Percentiles rank a stretch among this genome's conserved stretches.
Conservation (phyloP, 164 flowering plant species). For the Saururus chinensis region DNA sequence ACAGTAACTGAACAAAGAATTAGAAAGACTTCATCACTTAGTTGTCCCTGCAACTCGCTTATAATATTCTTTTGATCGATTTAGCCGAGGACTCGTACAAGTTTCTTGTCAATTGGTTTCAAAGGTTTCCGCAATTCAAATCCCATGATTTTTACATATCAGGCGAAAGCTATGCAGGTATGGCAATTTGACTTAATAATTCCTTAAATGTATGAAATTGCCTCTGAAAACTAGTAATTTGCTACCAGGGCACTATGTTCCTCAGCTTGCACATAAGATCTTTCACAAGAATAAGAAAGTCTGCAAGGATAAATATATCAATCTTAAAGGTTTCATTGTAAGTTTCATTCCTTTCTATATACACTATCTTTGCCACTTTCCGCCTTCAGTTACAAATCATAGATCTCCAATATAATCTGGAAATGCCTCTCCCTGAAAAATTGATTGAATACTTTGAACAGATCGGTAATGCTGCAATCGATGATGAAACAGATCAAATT, state of each 20-base stretch:
- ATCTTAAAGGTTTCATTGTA: conserved; percentile 70
- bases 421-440: not conserved
- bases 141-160: conserved; percentile 8
- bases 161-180: conserved; percentile 14
- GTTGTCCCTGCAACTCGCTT: not conserved
- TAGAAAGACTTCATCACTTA: no score
- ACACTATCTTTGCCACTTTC: no score
- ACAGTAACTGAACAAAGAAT: no score
- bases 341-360: conserved; percentile 1
- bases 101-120: conserved; percentile 10
- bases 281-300: conserved; percentile 39
- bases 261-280: conserved; percentile 59
- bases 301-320: conserved; percentile 28
- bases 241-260: conserved; percentile 53
- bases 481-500: conserved; percentile 49
- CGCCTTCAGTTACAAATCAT: no score
- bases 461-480: conserved; percentile 70
- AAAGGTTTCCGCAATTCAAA: conserved; percentile 10
- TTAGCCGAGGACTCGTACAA: conserved; percentile 2
- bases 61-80: not conserved
- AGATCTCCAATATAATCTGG: not conserved
- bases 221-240: not conserved
- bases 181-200: not conserved
- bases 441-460: conserved; percentile 10
- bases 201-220: not conserved